A percentile compares a stretch with the other conserved stretches of the same genome.
phyloP scores from a whole-genome alignment of 202 grass and related monocot species.

The Alloteropsis angusta region DNA sequence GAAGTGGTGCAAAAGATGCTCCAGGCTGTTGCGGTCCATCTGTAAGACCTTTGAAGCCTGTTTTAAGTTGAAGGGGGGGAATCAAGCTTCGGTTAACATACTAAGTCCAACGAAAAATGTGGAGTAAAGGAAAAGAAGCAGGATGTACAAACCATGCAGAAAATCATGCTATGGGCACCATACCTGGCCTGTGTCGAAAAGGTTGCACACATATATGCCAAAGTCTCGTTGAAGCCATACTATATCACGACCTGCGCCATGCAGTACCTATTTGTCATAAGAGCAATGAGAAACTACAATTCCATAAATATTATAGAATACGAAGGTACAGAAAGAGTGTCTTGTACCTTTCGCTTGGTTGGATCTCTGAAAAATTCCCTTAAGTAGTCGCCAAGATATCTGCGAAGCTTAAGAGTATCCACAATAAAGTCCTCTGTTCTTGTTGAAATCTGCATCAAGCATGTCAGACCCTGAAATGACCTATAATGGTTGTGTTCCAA shows the following conservation, averaged over 20 bases:
- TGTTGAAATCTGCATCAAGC: conserved; percentile 97
- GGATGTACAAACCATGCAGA: not conserved
- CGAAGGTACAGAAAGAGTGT: conserved; percentile 16
- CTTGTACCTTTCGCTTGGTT: conserved; percentile 66
- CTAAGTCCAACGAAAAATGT: not conserved
- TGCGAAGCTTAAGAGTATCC: conserved; percentile 83
- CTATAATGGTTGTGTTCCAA: conserved; percentile 96
- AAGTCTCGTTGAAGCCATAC: conserved; percentile 97
- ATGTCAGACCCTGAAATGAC: conserved; percentile 92
- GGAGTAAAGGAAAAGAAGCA: not conserved
- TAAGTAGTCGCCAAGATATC: conserved; percentile 69
- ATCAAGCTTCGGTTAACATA: conserved; percentile 20
- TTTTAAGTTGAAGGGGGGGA: conserved; percentile 14
- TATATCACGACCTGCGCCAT: conserved; percentile 91
- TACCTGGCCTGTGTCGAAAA: conserved; percentile 98
- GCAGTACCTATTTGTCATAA: conserved; percentile 59
- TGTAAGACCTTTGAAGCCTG: conserved; percentile 84
- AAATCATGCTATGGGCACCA: conserved; percentile 4
- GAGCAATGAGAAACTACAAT: conserved; percentile 32
- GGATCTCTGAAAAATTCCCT: conserved; percentile 84
- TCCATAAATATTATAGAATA: not conserved
- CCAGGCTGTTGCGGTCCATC: conserved; percentile 82
- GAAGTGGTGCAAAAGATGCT: conserved; percentile 85
- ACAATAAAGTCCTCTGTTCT: conserved; percentile 91
- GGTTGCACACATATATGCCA: conserved; percentile 88